Evolutionary conservation across 2,329 filamentous ascomycete genomes (phyloP).

Genomic region (Tolypocladium inflatum): DNA sequence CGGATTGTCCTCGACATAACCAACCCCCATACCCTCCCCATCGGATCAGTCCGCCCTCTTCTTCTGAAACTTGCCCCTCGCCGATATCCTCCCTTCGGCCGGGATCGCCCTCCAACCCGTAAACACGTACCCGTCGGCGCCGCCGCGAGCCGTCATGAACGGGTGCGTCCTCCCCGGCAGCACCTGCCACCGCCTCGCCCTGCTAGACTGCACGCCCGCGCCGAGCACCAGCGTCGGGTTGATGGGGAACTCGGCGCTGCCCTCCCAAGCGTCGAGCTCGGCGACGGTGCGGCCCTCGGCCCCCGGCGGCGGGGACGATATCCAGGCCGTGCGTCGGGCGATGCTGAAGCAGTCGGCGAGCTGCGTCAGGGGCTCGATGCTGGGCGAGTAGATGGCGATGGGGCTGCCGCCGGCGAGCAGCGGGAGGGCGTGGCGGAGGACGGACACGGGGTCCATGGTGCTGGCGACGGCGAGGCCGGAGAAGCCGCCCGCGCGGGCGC

Average conservation of each 20-base stretch:
- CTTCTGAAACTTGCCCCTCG: constrained; percentile 69
- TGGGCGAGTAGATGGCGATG: constrained; percentile 76
- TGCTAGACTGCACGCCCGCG: constrained; percentile 69
- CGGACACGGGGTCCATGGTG: constrained; percentile 68
- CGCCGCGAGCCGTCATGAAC: constrained; percentile 80
- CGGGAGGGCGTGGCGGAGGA: constrained; percentile 68
- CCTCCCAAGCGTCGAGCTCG: constrained; percentile 46
- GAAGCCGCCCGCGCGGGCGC: constrained; percentile 66
- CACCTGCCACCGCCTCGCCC: constrained; percentile 79
- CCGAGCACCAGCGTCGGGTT: constrained; percentile 80
- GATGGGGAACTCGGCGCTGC: constrained; percentile 70
- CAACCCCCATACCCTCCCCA: neutral
- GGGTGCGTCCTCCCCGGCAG: constrained; percentile 87
- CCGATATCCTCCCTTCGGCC: constrained; percentile 68
- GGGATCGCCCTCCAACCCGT: constrained; percentile 76
- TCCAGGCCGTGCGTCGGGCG: constrained; percentile 67
- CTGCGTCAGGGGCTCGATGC: constrained; percentile 66
- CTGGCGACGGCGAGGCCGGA: constrained; percentile 76
- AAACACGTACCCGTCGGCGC: constrained; percentile 84
- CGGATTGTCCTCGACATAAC: neutral
- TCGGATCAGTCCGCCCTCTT: constrained; percentile 31
- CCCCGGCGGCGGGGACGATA: constrained; percentile 39
- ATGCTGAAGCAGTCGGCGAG: constrained; percentile 81
- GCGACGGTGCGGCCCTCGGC: constrained; percentile 31
- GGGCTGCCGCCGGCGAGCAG: constrained; percentile 75